Evolutionary conservation across 1,284 basidiomycete species (phyloP), one percentile per base, ranked within the genome.

Genomic region (Austroboletus niveus): DNA sequence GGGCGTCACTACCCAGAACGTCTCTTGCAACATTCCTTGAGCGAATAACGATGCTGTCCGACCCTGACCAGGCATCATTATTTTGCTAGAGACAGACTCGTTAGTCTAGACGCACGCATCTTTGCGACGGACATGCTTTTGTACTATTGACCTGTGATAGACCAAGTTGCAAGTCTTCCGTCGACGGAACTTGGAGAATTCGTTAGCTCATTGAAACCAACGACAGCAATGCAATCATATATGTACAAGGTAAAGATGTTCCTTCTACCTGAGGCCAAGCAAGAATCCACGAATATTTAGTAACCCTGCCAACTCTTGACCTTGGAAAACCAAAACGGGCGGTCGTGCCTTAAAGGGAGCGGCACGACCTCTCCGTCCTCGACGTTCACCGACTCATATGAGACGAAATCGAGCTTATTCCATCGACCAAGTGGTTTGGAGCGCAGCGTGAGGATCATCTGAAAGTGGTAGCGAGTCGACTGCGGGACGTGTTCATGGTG

Each of bases 321-420:
- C 71, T 91, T 93, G 40, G 92, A 95, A 70, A 97, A 97, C 84
- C 90, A 94, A 68, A 93, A 97, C 24, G 92, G 84, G 54, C 91
- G 79, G 66, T 94, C 90, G 62, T 94, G 85, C 65, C 89, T 91
- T 60, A 95, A 73, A 8, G 81, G 76, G 42, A 96, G 73, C 17
- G 87, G 82, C 20, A 80, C 69, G 12, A 81, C 75, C 68, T 95
- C 92, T 2, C 90, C 92, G 20, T 81, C 90, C 42, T 79, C 80
- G 27, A 89, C 64, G 56, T 90, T 82, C 31, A 94, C 80, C 0
- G 85, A 86, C 53, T 87, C 78, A 67, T 96, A 96, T 12, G 79
- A 77, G 42, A 77, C 62, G 44, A 96, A 79, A 53, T 92, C 85
- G 55, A 97, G 76, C 64, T 84, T 89, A 71, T 97, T 95, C 94